Conservation (phyloP, 345 rosid genomes). For the Populus nigra region DNA sequence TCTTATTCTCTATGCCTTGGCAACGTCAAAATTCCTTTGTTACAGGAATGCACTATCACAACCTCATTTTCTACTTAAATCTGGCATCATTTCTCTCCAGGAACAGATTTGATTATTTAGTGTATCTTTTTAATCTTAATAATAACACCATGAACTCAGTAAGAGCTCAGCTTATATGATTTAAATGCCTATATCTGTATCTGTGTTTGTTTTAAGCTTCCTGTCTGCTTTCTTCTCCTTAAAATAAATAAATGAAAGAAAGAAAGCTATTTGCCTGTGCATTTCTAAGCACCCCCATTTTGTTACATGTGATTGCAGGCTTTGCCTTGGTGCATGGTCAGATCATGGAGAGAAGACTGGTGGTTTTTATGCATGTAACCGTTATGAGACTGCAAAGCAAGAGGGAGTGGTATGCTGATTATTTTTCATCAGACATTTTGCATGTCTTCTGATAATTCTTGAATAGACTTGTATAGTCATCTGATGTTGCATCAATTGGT, state of each 20-base stretch:
- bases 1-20: neutral
- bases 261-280: neutral
- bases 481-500: neutral
- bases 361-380: slow-evolving; percentile 75
- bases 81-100: neutral
- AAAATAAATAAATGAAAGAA: neutral
- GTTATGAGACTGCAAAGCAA: slow-evolving; percentile 81
- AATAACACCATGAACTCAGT: no score
- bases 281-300: neutral
- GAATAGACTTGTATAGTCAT: neutral
- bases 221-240: neutral
- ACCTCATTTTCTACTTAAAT: neutral
- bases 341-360: slow-evolving; percentile 83
- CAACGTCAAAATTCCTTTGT: neutral
- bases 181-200: neutral
- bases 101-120: neutral
- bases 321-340: slow-evolving; percentile 72
- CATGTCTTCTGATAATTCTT: neutral
- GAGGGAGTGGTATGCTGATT: slow-evolving; percentile 65
- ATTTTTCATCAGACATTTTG: neutral
- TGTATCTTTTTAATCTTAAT: neutral
- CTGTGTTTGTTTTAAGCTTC: neutral
- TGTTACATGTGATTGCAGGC: slow-evolving; percentile 47
- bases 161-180: neutral
- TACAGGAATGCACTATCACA: neutral